Conservation (phyloP, 2,329 filamentous ascomycete genomes). For the Cephalotrichum gorgonifer region DNA sequence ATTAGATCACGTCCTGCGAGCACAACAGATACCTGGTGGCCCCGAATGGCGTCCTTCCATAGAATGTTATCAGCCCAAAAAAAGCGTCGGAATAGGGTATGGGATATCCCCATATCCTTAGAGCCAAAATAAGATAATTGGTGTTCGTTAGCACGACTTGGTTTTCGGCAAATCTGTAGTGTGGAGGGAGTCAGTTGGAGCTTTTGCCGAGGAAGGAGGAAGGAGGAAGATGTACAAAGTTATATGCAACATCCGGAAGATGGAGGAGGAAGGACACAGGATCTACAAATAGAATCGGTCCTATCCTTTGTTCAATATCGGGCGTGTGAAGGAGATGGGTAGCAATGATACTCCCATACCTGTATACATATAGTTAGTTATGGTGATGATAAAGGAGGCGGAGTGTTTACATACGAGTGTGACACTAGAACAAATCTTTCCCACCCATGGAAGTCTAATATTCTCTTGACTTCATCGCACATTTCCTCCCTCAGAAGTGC, state of each 20-base stretch:
- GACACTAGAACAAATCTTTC: slow-evolving; percentile 41
- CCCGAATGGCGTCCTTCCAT: slow-evolving; percentile 45
- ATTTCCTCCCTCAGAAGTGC: slow-evolving; percentile 36
- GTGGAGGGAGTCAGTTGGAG: background rate
- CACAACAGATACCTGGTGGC: slow-evolving; percentile 32
- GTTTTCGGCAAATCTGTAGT: slow-evolving; percentile 24
- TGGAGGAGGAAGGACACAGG: slow-evolving; percentile 51
- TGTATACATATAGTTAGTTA: slow-evolving; percentile 10
- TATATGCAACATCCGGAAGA: slow-evolving; percentile 52
- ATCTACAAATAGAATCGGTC: slow-evolving; percentile 43
- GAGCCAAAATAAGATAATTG: slow-evolving; percentile 50
- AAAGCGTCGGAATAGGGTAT: slow-evolving; percentile 46
- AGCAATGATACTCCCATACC: slow-evolving; percentile 44
- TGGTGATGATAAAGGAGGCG: slow-evolving; percentile 2
- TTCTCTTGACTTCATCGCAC: slow-evolving; percentile 37
- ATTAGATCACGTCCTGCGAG: slow-evolving; percentile 43
- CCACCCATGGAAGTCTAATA: slow-evolving; percentile 39
- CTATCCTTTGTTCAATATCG: slow-evolving; percentile 23
- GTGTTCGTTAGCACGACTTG: slow-evolving; percentile 41
- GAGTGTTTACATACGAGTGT: slow-evolving; percentile 25
- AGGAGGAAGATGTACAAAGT: slow-evolving; percentile 32
- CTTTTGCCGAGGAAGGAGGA: background rate
- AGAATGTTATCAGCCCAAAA: slow-evolving; percentile 52
- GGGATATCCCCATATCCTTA: slow-evolving; percentile 46
- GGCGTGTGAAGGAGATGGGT: slow-evolving; percentile 41